A percentile compares a stretch with the other conserved stretches of the same genome.
Conservation (phyloP, 2,329 filamentous ascomycete species). For the Leptographium wingfieldii region DNA sequence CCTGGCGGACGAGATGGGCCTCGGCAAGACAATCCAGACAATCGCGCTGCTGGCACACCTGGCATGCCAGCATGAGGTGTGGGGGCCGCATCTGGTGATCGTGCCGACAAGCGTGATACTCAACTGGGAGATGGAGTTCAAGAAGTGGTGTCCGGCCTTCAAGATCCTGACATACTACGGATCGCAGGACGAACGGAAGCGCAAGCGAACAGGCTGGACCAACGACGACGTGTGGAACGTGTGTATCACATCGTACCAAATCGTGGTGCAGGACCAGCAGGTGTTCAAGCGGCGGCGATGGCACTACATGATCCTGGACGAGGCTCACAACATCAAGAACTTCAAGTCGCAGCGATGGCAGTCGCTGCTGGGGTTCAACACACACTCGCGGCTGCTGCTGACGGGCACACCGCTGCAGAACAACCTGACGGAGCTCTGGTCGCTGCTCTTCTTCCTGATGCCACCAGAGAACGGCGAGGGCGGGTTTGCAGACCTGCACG, state of each 20-base stretch:
- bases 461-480: conserved; percentile 78
- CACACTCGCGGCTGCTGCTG: conserved; percentile 70
- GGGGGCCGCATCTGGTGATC: conserved; percentile 92
- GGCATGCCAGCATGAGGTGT: conserved; percentile 78
- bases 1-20: conserved; percentile 93
- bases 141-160: conserved; percentile 96
- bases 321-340: conserved; percentile 99
- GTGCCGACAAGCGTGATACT: conserved; percentile 97
- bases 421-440: conserved; percentile 95
- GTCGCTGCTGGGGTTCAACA: conserved; percentile 86
- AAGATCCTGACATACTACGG: conserved; percentile 98
- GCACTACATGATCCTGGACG: conserved; percentile 97
- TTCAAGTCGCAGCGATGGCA: conserved; percentile 98
- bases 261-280: conserved; percentile 86
- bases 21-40: conserved; percentile 97
- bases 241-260: conserved; percentile 93
- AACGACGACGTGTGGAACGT: conserved; percentile 94
- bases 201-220: conserved; percentile 86
- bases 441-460: conserved; percentile 90
- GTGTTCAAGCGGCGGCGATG: conserved; percentile 86
- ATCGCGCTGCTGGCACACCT: conserved; percentile 89
- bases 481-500: conserved; percentile 85
- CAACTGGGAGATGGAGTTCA: conserved; percentile 99
- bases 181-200: conserved; percentile 78
- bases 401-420: conserved; percentile 96